Conservation (phyloP, 495 filamentous ascomycete species). For the Copromyces sp. region DNA sequence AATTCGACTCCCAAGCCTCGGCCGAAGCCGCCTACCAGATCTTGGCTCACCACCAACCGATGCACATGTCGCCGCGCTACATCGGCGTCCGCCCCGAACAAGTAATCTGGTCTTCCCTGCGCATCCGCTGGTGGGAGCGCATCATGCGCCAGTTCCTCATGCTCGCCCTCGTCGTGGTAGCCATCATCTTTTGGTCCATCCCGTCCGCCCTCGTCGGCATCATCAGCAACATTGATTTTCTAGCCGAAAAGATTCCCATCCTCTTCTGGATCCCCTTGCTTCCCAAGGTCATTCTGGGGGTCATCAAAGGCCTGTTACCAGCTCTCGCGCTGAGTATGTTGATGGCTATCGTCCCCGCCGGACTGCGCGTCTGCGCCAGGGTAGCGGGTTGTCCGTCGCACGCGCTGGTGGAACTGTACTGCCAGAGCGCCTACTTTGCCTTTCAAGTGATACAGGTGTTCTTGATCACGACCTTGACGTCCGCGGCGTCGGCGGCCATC, state of each 20-base stretch:
- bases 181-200: constrained; percentile 87
- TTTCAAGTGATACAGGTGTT: constrained; percentile 97
- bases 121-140: constrained; percentile 72
- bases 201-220: constrained; percentile 69
- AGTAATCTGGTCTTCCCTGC: constrained; percentile 74
- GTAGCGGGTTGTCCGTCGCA: constrained; percentile 67
- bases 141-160: constrained; percentile 58
- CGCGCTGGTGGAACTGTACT: constrained; percentile 72
- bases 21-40: constrained; percentile 78
- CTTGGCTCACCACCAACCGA: constrained; percentile 64
- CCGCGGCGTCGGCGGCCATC: constrained; percentile 55
- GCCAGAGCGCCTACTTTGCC: constrained; percentile 85
- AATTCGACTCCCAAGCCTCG: constrained; percentile 64
- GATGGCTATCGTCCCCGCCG: constrained; percentile 61
- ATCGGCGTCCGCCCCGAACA: constrained; percentile 70
- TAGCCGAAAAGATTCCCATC: constrained; percentile 52
- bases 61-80: constrained; percentile 78
- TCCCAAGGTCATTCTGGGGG: constrained; percentile 53
- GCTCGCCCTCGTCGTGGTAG: constrained; percentile 50
- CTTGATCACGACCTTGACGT: constrained; percentile 70
- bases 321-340: constrained; percentile 62
- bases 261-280: constrained; percentile 58
- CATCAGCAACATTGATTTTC: constrained; percentile 65
- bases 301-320: constrained; percentile 73
- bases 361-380: constrained; percentile 67